Base-by-base conservation (phyloP, 2,329 filamentous ascomycete genomes). In the Colletotrichum cereale region DNA sequence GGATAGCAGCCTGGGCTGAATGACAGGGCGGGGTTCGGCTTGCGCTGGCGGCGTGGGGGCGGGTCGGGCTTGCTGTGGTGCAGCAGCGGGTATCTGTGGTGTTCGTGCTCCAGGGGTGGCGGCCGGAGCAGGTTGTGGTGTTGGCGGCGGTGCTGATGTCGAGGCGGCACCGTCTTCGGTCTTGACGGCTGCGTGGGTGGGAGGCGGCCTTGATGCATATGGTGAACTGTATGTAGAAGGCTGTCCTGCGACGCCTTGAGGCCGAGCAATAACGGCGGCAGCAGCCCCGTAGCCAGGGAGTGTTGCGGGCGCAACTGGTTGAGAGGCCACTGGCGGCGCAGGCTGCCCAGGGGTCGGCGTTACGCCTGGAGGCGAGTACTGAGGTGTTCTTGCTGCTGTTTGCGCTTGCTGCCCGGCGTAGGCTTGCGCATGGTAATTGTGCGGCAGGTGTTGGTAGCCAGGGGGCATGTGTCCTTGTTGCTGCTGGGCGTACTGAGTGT, bases 1-100 rank as follows among this genome's bases (percentile, higher is more conserved):
- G 8, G 78, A 74, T 29, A 84, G 77, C 1, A 87, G 77, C 42
- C 81, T 80, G 0, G 84, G 82, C n/a, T 86, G 81, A 34, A 88
- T 83, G 34, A 84, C 82, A 10, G 80, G 80, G 40, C 80, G 78
- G 10, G 76, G 63, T 50, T 67, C 67, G 29, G 63, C 60, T 52
- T 71, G 65, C 21, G 62, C 70, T 29, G 69, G 65, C 29, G 73
- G 68, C 34, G 71, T 68, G 24, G 68, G 73, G 2, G 71, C 62
- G 8, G 71, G 63, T 48, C 67, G 73, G 24, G 67, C 62, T 71
- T 73, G 71, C 55, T 71, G 61, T 34, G 66, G 61, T 52, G 50
- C 57, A 53, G 57, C 58, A 61, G 67, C 64, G 60, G 71, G 64
- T 65, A 72, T 62, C 58, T 62, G 73, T 64, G 52, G 62, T 47